phyloP scores from a whole-genome alignment of 768 basidiomycete genomes.

The Psilocybe tampanensis region DNA sequence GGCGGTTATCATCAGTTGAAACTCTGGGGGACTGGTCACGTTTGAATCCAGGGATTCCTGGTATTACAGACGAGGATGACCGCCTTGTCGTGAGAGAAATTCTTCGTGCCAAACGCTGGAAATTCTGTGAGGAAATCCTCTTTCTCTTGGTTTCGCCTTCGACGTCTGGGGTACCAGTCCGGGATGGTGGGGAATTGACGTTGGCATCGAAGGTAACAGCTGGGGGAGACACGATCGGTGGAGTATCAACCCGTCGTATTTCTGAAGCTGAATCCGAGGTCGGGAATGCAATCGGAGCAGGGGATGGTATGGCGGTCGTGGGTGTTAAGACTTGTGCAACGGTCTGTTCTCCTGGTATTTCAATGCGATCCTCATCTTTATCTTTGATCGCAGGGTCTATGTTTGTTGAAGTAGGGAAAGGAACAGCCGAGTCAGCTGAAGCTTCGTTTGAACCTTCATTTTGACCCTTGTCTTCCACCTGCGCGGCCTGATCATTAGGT shows the following conservation, averaged over 20 bases:
- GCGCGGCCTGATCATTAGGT: neutral
- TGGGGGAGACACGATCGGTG: conserved; percentile 33
- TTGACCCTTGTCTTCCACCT: neutral
- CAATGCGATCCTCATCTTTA: neutral
- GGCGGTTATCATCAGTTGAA: conserved; percentile 49
- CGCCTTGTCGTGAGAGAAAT: conserved; percentile 69
- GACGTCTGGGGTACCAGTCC: conserved; percentile 72
- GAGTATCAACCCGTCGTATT: conserved; percentile 8
- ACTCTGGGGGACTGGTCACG: conserved; percentile 48
- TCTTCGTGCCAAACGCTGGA: conserved; percentile 76
- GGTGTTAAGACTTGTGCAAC: neutral
- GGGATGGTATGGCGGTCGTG: conserved; percentile 10
- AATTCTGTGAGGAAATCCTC: conserved; percentile 83
- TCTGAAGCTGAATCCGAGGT: conserved; percentile 10
- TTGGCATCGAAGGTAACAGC: conserved; percentile 71
- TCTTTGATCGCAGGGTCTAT: neutral
- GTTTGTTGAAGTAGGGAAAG: neutral
- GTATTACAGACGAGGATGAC: conserved; percentile 50
- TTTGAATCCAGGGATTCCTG: conserved; percentile 60
- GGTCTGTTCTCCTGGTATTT: conserved; percentile 8
- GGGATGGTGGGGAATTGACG: conserved; percentile 61
- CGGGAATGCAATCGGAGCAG: conserved; percentile 12
- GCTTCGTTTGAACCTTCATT: neutral
- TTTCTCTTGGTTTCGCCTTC: conserved; percentile 80
- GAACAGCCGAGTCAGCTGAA: neutral